Percentiles rank a stretch among this genome's conserved stretches.
phyloP scores from a whole-genome alignment of 2,329 filamentous ascomycete species.

The Neopestalotiopsis sp. region DNA sequence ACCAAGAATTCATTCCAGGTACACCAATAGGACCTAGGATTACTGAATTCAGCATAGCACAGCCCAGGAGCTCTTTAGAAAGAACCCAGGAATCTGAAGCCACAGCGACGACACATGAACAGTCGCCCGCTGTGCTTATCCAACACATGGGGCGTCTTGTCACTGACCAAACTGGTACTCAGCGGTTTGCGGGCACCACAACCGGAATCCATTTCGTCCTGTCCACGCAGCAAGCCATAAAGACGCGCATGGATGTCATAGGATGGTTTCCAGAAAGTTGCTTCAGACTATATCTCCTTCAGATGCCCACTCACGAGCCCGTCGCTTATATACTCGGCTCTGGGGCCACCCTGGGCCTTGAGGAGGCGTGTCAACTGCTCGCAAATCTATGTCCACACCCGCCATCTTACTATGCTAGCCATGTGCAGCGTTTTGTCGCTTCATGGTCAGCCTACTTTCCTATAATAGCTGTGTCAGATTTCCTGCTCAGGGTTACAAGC shows the following conservation, averaged over 20 bases:
- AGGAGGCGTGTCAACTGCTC: neutral
- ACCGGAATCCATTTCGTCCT: constrained; percentile 19
- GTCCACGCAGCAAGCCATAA: constrained; percentile 8
- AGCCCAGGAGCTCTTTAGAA: neutral
- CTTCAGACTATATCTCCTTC: constrained; percentile 1
- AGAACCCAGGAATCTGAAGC: neutral
- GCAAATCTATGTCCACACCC: neutral
- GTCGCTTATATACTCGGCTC: neutral
- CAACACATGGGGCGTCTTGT: constrained; percentile 17
- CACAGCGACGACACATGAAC: neutral
- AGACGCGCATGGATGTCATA: neutral
- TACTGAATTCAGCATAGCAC: neutral
- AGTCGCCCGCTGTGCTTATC: neutral
- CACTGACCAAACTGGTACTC: constrained; percentile 3
- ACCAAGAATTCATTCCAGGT: neutral
- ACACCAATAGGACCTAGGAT: neutral
- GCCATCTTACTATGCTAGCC: neutral
- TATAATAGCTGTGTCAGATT: neutral
- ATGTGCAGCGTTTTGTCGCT: neutral
- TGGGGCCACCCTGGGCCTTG: neutral
- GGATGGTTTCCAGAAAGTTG: constrained; percentile 17
- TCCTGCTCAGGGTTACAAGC: neutral
- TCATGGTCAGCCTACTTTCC: constrained; percentile 14
- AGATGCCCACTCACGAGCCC: neutral
- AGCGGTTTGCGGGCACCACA: constrained; percentile 18